A percentile compares a stretch with the other conserved stretches of the same genome.
phyloP scores from a whole-genome alignment of 1,284 basidiomycete species.

The Xerocomus amazonicus region DNA sequence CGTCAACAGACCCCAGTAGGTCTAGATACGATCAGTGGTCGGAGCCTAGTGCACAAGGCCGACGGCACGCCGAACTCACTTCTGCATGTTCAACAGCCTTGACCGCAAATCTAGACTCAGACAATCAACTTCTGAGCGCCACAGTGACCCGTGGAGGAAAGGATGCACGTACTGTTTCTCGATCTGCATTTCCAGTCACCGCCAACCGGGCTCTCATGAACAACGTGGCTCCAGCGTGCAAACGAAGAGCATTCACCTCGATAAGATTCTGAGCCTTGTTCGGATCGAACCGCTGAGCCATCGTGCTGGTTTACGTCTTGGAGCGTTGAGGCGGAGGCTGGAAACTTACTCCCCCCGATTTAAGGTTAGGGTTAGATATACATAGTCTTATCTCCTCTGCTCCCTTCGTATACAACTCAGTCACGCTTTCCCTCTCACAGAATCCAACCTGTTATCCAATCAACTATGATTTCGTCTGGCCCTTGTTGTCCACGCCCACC shows the following conservation, averaged over 20 bases:
- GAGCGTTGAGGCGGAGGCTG: neutral
- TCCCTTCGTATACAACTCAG: too few relatives aligned
- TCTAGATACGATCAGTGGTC: conserved; percentile 47
- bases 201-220: conserved; percentile 15
- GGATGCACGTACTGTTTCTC: conserved; percentile 82
- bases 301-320: conserved; percentile 25
- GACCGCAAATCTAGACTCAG: conserved; percentile 76
- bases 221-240: conserved; percentile 20
- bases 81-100: conserved; percentile 95
- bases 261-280: conserved; percentile 84
- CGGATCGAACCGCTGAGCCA: conserved; percentile 65
- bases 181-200: conserved; percentile 52
- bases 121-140: conserved; percentile 18
- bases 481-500: conserved; percentile 40
- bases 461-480: conserved; percentile 23
- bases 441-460: neutral
- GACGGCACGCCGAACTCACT: conserved; percentile 41
- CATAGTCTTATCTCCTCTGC: neutral
- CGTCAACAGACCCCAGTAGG: conserved; percentile 94
- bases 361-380: conserved; percentile 29
- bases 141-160: conserved; percentile 2
- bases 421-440: neutral
- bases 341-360: neutral
- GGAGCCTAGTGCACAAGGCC: conserved; percentile 6
- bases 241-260: conserved; percentile 53